These are phyloP conservation scores for Phytophthora hybrid DNA, from an alignment of 352 stramenopile genomes.

Conservation along the genomic window DNA sequence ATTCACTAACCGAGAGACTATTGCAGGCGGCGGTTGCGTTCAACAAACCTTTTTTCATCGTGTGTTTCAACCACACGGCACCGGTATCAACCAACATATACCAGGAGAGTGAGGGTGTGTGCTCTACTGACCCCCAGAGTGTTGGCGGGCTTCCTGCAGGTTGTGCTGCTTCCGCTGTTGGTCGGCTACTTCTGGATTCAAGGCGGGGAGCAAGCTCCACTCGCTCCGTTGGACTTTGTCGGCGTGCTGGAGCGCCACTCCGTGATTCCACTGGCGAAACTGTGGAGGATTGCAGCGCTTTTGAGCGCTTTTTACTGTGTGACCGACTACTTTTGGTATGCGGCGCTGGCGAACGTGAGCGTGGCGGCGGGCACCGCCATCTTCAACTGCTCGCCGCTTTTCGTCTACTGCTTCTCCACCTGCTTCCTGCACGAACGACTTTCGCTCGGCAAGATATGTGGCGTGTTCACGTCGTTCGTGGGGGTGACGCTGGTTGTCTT, in stretches of 20 bases:
- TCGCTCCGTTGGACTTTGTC: slow-evolving; percentile 17
- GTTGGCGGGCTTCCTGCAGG: slow-evolving; percentile 25
- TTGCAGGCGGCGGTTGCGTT: slow-evolving; percentile 29
- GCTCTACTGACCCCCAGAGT: not conserved
- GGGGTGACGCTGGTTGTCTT: slow-evolving; percentile 61
- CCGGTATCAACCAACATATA: slow-evolving; percentile 27
- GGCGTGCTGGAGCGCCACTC: slow-evolving; percentile 45
- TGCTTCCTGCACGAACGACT: slow-evolving; percentile 60
- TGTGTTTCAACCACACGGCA: slow-evolving; percentile 61
- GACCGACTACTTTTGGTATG: slow-evolving; percentile 73
- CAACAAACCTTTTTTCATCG: slow-evolving; percentile 69
- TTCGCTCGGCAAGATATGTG: slow-evolving; percentile 49
- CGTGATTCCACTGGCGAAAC: slow-evolving; percentile 34
- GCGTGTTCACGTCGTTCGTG: slow-evolving; percentile 55
- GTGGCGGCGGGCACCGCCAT: slow-evolving; percentile 57
- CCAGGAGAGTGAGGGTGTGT: not conserved
- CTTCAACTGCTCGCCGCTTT: slow-evolving; percentile 69
- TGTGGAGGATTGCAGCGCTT: slow-evolving; percentile 43
- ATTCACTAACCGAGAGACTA: not conserved
- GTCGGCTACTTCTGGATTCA: slow-evolving; percentile 43
- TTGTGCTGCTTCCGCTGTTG: slow-evolving; percentile 45
- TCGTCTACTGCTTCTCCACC: slow-evolving; percentile 74
- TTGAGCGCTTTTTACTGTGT: slow-evolving; percentile 57
- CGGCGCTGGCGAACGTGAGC: slow-evolving; percentile 59
- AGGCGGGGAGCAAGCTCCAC: slow-evolving; percentile 24